These are phyloP conservation scores for Cordyceps cicadae DNA, from an alignment of 2,329 filamentous ascomycete genomes.

Conservation along the genomic window DNA sequence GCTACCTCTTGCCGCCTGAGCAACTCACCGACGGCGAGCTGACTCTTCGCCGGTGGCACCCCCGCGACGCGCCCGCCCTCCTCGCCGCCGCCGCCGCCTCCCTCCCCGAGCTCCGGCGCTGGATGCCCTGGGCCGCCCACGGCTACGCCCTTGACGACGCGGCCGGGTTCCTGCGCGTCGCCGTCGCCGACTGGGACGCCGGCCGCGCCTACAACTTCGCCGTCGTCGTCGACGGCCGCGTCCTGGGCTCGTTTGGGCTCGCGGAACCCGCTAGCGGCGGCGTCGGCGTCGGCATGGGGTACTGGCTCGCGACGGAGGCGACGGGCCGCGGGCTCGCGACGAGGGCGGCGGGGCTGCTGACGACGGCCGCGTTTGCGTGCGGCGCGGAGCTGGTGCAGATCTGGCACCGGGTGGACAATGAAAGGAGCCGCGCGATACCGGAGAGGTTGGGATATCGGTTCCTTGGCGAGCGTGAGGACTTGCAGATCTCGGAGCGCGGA, in stretches of 20 bases:
- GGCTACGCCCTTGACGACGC: slow-evolving; percentile 13
- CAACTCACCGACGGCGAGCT: slow-evolving; percentile 12
- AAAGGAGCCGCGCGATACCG: slow-evolving; percentile 11
- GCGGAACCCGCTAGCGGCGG: neutral
- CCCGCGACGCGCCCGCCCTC: slow-evolving; percentile 7
- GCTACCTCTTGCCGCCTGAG: slow-evolving; percentile 8
- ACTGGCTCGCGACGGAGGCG: slow-evolving; percentile 15
- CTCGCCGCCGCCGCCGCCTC: slow-evolving; percentile 12
- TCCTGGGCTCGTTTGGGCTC: slow-evolving; percentile 14
- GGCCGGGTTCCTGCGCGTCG: slow-evolving; percentile 6
- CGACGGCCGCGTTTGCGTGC: slow-evolving; percentile 12
- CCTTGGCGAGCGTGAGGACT: neutral
- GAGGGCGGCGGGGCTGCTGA: slow-evolving; percentile 13
- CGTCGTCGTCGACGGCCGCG: slow-evolving; percentile 6
- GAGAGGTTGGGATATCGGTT: slow-evolving; percentile 11
- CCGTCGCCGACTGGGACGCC: slow-evolving; percentile 8
- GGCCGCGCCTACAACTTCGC: slow-evolving; percentile 14
- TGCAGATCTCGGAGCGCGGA: neutral
- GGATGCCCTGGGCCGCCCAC: slow-evolving; percentile 16
- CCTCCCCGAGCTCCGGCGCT: slow-evolving; percentile 13
- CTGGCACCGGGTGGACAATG: slow-evolving; percentile 13
- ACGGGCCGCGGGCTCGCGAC: slow-evolving; percentile 16
- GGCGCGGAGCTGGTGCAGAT: slow-evolving; percentile 14
- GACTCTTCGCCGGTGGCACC: slow-evolving; percentile 13
- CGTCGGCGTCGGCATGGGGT: slow-evolving; percentile 13